These are phyloP conservation scores for Karstenula rhodostoma DNA, from an alignment of 2,329 filamentous ascomycete genomes.

Conservation along the genomic window DNA sequence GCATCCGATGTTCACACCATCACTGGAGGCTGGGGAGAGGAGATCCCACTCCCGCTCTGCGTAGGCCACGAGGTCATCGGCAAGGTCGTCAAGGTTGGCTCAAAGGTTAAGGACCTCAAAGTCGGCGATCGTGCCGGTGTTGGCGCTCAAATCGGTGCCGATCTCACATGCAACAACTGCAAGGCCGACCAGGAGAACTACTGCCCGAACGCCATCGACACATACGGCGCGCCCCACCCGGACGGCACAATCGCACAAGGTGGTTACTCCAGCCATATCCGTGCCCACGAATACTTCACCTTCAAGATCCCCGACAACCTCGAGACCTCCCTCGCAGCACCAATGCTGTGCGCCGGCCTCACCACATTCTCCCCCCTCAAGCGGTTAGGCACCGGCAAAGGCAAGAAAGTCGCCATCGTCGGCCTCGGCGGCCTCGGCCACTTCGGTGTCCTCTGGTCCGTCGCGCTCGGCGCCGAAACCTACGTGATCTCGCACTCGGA, in stretches of 20 bases:
- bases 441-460: conserved; percentile 58
- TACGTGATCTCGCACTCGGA: conserved; percentile 68
- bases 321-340: conserved; percentile 67
- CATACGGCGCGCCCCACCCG: conserved; percentile 59
- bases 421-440: conserved; percentile 67
- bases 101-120: conserved; percentile 60
- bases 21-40: conserved; percentile 68
- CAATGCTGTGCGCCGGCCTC: conserved; percentile 85
- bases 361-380: conserved; percentile 82
- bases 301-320: conserved; percentile 81
- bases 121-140: conserved; percentile 57
- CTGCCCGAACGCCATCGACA: conserved; percentile 59
- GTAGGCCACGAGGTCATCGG: conserved; percentile 71
- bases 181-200: conserved; percentile 63
- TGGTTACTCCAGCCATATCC: conserved; percentile 72
- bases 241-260: conserved; percentile 71
- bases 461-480: conserved; percentile 67
- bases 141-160: conserved; percentile 59
- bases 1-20: conserved; percentile 60
- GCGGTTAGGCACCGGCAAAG: conserved; percentile 76
- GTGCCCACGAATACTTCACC: conserved; percentile 78
- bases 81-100: conserved; percentile 59
- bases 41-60: conserved; percentile 67
- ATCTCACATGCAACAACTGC: conserved; percentile 60
- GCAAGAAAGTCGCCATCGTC: conserved; percentile 80